Evolutionary conservation across 768 basidiomycete species (phyloP), one percentile per base, ranked within the genome.

Genomic region (Mycena amicta): DNA sequence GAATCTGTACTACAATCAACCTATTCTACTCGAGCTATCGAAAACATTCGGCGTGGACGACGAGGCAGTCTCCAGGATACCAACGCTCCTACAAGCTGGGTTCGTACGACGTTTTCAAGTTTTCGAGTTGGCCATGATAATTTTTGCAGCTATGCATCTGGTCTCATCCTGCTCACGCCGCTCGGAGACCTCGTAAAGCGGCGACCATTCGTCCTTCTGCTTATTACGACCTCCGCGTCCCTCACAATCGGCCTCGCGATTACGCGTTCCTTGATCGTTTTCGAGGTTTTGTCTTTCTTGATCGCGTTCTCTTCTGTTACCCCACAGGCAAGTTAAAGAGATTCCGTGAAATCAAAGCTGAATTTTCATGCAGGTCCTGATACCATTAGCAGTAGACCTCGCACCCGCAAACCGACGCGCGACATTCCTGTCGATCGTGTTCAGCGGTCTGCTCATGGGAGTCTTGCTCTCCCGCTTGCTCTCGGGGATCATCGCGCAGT

Each of bases 131-230:
- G n/a, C 51, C 4, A 54, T 8, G 52, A 52, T 29, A 33, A 52
- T 4, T 25, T 49, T 16, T 46, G 22, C 41, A 78, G 82, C 31
- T 85, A 85, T 68, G 81, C 80, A 1, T 66, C 66, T 29, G 84
- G 84, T 0, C 74, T 86, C 18, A 59, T 87, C 3, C 66, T 87
- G 55, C 75, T 89, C 55, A 76, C 82, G 0, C 86, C 87, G 0
- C 71, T 86, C 0, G 87, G 87, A 23, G 87, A 89, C 68, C 75
- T 88, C 22, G 77, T 87, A 23, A 79, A 81, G 18, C 69, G 87
- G 25, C 75, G 87, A 23, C 79, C 78, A 18, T 71, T 89, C 1
- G 70, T 81, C 16, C 70, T 88, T 26, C 54, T 77, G 2, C 68
- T 86, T 26, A 70, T 82, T 25, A 60, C 74, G 5, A 33, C 71